Percentiles rank a stretch among this genome's conserved stretches.
phyloP scores from a whole-genome alignment of 768 basidiomycete species.

The Lentinula detonsa region DNA sequence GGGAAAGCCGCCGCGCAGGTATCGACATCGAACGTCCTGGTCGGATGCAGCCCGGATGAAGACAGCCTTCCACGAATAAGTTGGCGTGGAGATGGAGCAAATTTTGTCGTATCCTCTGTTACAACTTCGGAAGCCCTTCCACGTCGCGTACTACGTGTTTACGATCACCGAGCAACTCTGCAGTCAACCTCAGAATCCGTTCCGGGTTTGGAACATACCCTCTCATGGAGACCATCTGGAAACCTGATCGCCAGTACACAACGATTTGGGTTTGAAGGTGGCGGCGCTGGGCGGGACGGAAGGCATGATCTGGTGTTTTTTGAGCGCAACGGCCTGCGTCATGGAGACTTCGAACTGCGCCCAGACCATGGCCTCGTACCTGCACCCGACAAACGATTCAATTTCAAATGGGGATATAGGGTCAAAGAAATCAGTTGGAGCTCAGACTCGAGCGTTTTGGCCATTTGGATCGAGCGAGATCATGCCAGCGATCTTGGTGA shows the following conservation, averaged over 20 bases:
- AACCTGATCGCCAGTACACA: constrained; percentile 80
- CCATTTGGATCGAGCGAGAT: constrained; percentile 74
- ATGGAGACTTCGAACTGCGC: constrained; percentile 78
- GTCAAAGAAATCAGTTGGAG: constrained; percentile 83
- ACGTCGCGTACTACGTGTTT: constrained; percentile 64
- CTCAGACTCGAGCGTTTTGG: constrained; percentile 78
- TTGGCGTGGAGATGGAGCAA: constrained; percentile 92
- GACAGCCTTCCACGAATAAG: constrained; percentile 67
- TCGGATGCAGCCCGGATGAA: constrained; percentile 64
- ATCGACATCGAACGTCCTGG: constrained; percentile 25
- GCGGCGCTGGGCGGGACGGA: constrained; percentile 57
- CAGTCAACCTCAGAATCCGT: constrained; percentile 84
- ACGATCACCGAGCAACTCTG: constrained; percentile 65
- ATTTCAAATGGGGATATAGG: constrained; percentile 56
- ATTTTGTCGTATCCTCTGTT: constrained; percentile 79
- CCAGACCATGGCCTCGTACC: constrained; percentile 23
- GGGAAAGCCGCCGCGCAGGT: constrained; percentile 79
- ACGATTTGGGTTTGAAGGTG: constrained; percentile 73
- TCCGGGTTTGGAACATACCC: constrained; percentile 71
- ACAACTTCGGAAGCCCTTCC: constrained; percentile 32
- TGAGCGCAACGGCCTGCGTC: constrained; percentile 89
- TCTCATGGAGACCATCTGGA: constrained; percentile 87
- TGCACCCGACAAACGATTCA: constrained; percentile 23
- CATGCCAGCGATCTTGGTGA: constrained; percentile 60
- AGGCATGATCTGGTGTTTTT: constrained; percentile 89